Evolutionary conservation across 1,139 yeast genomes (phyloP), one percentile per base, ranked within the genome.

Genomic region (Pichia cactophila): DNA sequence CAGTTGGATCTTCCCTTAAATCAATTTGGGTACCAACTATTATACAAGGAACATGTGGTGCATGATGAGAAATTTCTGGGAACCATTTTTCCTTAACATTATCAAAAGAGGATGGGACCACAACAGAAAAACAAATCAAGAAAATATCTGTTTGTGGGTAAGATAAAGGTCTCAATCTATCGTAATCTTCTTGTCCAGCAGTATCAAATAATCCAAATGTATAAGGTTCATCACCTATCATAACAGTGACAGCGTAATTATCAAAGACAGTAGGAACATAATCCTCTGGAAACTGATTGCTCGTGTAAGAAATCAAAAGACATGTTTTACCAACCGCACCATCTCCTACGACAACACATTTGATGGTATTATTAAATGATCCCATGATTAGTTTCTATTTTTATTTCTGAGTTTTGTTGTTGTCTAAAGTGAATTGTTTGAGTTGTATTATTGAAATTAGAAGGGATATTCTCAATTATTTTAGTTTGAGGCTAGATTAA

Each of bases 141-240:
- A 92, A 92, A 45, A 92, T 96, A 67, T 90, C 97, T 16, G 98
- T 92, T 50, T 94, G 92, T 26, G 98, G 97, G 69, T 92, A 92
- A 52, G 95, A 85, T 61, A 92, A 78, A 11, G 98, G 98, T 71
- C 98, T 86, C 66, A 92, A 75, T 66, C 98, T 80, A 70, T 92
- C 98, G 69, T 92, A 92, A 74, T 92, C 97, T 77, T 90, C 97
- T 74, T 92, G 98, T 43, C 98, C 98, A 23, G 98, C 97, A 43
- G 98, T 92, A 73, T 92, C 98, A 66, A 90, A 92, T 56, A 92
- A 74, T 16, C 97, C 97, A 62, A 92, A 79, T 26, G 97, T 92
- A 69, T 88, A 90, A 43, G 97, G 97, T 70, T 90, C 97, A 66
- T 90, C 97, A 47, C 97, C 97, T 66, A 92, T 92, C 88, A 92